Conservation (phyloP, 257 asterid genomes). For the Parsonsia alboflavescens region DNA sequence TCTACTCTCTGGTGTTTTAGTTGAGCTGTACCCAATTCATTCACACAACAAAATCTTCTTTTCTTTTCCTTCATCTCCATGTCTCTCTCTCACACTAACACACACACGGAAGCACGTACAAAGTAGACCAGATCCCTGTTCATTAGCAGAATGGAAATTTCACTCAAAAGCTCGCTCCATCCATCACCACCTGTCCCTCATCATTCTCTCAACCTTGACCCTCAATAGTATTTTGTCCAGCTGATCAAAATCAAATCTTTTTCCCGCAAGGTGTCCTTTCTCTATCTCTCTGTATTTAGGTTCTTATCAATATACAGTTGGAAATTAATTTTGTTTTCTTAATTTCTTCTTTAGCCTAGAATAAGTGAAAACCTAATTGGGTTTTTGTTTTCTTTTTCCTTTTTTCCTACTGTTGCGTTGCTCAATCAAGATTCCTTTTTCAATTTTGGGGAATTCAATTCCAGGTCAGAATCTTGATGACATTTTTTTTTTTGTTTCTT, state of each 20-base stretch:
- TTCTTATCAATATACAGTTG: neutral
- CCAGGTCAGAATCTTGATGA: constrained; percentile 17
- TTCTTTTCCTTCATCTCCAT: too few relatives aligned
- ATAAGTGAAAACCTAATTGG: neutral
- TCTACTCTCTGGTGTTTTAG: neutral
- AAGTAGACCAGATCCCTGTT: constrained; percentile 15
- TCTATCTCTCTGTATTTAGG: neutral
- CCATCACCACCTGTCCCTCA: neutral
- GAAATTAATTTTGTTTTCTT: constrained; percentile 8
- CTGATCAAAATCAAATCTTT: constrained; percentile 10
- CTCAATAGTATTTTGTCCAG: constrained; percentile 3
- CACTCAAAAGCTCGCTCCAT: constrained; percentile 8
- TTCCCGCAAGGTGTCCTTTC: constrained; percentile 6
- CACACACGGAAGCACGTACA: neutral
- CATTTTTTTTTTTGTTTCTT: constrained; percentile 4
- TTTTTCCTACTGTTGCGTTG: neutral
- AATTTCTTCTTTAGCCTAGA: constrained; percentile 3
- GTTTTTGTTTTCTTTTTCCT: neutral
- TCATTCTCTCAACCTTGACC: neutral
- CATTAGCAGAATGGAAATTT: constrained; percentile 8
- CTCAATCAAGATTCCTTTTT: constrained; percentile 13
- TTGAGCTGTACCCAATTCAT: constrained; percentile 16
- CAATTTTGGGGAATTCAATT: constrained; percentile 7
- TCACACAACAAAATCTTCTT: neutral
- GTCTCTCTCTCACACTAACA: neutral